A percentile compares a stretch with the other conserved stretches of the same genome.
Conservation (phyloP, 83 land plant genomes). For the Diphasiastrum complanatum region DNA sequence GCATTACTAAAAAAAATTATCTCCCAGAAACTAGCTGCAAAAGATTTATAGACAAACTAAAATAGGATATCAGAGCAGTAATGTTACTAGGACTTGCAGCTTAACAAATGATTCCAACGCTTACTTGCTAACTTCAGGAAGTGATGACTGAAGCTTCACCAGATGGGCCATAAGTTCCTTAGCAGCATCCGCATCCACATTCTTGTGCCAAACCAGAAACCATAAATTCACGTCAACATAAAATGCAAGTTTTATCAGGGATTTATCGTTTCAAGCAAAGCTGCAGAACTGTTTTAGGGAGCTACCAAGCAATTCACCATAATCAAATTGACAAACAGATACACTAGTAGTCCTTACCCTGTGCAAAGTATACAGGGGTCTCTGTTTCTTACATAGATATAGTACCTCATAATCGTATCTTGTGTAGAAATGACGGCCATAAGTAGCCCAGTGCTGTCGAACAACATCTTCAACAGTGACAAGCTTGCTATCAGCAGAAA, state of each 20-base stretch:
- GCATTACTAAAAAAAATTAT: too few species aligned
- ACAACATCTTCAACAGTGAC: constrained; percentile 94
- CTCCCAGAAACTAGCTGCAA: too few species aligned
- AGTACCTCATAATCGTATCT: constrained; percentile 97
- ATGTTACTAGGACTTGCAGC: too few species aligned
- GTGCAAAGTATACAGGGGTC: too few species aligned
- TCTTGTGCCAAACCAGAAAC: constrained; percentile 44
- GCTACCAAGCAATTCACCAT: background rate
- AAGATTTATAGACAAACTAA: too few species aligned
- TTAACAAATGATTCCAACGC: constrained; percentile 12
- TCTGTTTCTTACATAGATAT: too few species aligned
- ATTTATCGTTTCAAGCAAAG: too few species aligned
- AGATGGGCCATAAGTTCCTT: constrained; percentile 75
- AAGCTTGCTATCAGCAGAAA: constrained; percentile 52
- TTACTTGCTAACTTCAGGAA: constrained; percentile 62
- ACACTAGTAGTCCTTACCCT: too few species aligned
- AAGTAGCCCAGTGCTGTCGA: constrained; percentile 78
- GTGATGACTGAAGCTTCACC: constrained; percentile 60
- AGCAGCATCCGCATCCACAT: constrained; percentile 85
- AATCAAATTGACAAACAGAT: background rate
- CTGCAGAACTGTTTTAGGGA: too few species aligned
- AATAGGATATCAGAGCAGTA: too few species aligned
- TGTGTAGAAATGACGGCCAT: constrained; percentile 94
- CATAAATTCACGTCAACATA: background rate
- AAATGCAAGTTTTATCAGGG: background rate